phyloP scores from a whole-genome alignment of 2,329 filamentous ascomycete genomes.

The Coniochaeta prunicola region DNA sequence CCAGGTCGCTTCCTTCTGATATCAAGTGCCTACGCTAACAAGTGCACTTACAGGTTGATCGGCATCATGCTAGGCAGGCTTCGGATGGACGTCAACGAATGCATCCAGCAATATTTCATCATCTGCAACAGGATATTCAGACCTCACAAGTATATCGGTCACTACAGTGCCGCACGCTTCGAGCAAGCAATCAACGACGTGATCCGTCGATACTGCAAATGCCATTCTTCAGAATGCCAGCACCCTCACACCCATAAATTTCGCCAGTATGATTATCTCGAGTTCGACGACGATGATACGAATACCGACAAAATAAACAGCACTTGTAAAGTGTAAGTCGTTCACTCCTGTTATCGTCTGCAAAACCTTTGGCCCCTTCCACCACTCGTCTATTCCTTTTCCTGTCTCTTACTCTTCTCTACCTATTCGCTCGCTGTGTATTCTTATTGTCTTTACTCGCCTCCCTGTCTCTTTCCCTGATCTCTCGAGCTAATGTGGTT shows the following conservation, averaged over 20 bases:
- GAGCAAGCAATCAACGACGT: background rate
- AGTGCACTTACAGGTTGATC: constrained; percentile 3
- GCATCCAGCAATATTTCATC: constrained; percentile 3
- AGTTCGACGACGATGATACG: background rate
- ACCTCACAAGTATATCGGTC: background rate
- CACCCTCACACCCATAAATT: background rate
- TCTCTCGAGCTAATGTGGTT: too few species aligned
- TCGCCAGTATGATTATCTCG: background rate
- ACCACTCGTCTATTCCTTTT: background rate
- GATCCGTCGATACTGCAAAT: background rate
- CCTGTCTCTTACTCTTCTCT: background rate
- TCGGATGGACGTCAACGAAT: constrained; percentile 7
- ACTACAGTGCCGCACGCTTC: background rate
- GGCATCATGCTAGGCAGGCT: constrained; percentile 10
- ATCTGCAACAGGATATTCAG: background rate
- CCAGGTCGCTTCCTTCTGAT: background rate
- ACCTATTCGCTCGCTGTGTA: background rate
- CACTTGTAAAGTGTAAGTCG: background rate
- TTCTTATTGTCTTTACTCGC: background rate
- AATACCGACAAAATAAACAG: background rate
- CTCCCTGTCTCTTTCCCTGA: background rate
- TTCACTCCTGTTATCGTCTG: background rate
- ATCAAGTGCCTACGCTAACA: background rate
- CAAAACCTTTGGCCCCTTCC: background rate
- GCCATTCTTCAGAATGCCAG: background rate